phyloP scores from a whole-genome alignment of 1,284 basidiomycete genomes.

The Singerocomus inundabilis region DNA sequence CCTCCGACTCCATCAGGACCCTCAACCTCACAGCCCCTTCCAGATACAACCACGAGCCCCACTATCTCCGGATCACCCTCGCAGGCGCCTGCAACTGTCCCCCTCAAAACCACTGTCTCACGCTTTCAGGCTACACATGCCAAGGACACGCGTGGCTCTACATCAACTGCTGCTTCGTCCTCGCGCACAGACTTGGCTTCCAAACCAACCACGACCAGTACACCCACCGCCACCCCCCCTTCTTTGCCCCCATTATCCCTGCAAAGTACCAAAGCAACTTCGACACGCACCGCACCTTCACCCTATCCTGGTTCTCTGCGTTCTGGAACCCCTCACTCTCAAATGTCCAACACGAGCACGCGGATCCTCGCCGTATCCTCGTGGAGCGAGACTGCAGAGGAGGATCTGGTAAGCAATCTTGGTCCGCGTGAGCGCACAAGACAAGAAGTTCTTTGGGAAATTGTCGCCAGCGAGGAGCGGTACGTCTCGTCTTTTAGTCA shows the following conservation, averaged over 20 bases:
- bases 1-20: slow-evolving; percentile 57
- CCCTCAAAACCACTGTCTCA: slow-evolving; percentile 62
- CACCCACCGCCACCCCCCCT: slow-evolving; percentile 45
- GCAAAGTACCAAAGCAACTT: slow-evolving; percentile 45
- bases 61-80: slow-evolving; percentile 40
- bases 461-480: slow-evolving; percentile 96
- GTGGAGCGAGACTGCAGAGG: slow-evolving; percentile 95
- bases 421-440: slow-evolving; percentile 91
- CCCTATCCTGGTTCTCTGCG: slow-evolving; percentile 68
- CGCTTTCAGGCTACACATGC: slow-evolving; percentile 71
- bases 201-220: slow-evolving; percentile 33
- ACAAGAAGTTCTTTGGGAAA: slow-evolving; percentile 98
- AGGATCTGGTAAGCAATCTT: slow-evolving; percentile 91
- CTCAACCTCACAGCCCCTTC: slow-evolving; percentile 37
- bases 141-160: slow-evolving; percentile 65
- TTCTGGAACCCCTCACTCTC: slow-evolving; percentile 76
- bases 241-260: slow-evolving; percentile 40
- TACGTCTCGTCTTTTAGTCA: slow-evolving; percentile 38
- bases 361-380: slow-evolving; percentile 79
- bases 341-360: slow-evolving; percentile 65
- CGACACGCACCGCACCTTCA: slow-evolving; percentile 58
- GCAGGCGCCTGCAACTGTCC: slow-evolving; percentile 34
- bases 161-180: slow-evolving; percentile 57
- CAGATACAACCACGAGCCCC: slow-evolving; percentile 37
- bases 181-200: slow-evolving; percentile 50